Percentiles rank a stretch among this genome's conserved stretches.
phyloP scores from a whole-genome alignment of 257 asterid genomes.

The Prunella vulgaris region DNA sequence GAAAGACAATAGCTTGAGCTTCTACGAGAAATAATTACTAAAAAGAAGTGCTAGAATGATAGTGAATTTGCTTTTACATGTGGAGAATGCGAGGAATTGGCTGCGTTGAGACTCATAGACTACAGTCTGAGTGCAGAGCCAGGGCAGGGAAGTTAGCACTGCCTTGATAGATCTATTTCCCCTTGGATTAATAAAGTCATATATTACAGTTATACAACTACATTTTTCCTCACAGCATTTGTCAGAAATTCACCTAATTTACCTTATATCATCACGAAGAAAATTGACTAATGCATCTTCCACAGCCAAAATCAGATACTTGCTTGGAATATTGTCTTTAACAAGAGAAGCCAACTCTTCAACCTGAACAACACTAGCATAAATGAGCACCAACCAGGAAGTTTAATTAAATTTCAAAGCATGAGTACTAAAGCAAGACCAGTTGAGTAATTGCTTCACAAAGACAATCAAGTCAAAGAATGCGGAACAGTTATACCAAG shows the following conservation, averaged over 20 bases:
- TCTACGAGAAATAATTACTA: conserved; percentile 8
- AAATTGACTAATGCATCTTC: conserved; percentile 67
- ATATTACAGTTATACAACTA: not conserved
- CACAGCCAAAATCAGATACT: conserved; percentile 76
- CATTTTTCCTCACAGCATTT: not conserved
- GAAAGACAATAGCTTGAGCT: conserved; percentile 10
- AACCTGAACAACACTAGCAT: conserved; percentile 46
- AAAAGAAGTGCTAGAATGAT: not conserved
- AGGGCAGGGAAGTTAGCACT: not conserved
- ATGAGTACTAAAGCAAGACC: not conserved
- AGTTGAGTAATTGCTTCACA: not conserved
- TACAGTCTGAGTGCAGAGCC: not conserved
- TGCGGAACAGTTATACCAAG: not conserved
- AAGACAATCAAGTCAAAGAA: not conserved
- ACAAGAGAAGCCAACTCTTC: conserved; percentile 90
- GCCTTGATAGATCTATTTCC: not conserved
- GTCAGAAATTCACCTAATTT: conserved; percentile 25
- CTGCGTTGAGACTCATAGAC: not conserved
- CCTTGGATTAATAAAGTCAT: not conserved
- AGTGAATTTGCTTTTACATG: not conserved
- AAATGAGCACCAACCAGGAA: conserved; percentile 7
- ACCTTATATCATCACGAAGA: conserved; percentile 72
- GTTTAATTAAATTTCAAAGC: not conserved
- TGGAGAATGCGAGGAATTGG: not conserved
- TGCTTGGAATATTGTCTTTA: conserved; percentile 75